A percentile compares a stretch with the other conserved stretches of the same genome.
Evolutionary conservation across 441 rosid species (phyloP).

Genomic region (Erysimum pusillum): DNA sequence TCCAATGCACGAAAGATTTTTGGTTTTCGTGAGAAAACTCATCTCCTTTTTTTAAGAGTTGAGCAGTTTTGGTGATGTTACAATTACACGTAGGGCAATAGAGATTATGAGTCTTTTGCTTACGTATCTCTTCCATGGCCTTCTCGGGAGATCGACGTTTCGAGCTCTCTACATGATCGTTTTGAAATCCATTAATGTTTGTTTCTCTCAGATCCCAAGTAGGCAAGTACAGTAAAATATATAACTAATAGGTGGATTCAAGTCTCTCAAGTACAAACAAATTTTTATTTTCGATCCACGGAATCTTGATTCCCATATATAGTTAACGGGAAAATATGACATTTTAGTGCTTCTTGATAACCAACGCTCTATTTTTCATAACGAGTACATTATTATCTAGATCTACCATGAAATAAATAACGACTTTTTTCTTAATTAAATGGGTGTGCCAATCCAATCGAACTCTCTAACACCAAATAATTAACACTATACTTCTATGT

Average conservation of each 20-base stretch:
- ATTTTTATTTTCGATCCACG: not conserved
- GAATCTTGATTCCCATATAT: not conserved
- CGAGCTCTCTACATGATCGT: not conserved
- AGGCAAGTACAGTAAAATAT: too few relatives aligned
- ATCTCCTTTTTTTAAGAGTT: not conserved
- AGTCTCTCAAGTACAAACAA: not conserved
- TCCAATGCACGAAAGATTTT: not conserved
- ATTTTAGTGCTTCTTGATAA: not conserved
- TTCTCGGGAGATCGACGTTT: not conserved
- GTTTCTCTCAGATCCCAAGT: not conserved
- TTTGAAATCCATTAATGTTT: not conserved
- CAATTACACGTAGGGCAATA: not conserved
- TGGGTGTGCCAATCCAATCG: not conserved
- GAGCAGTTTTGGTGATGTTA: not conserved
- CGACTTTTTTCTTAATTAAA: not conserved
- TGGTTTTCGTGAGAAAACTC: not conserved
- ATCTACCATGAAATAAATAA: not conserved
- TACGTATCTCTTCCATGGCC: not conserved
- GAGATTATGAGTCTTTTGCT: not conserved
- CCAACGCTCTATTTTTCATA: not conserved
- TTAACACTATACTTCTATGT: not conserved
- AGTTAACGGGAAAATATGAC: not conserved
- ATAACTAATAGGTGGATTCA: not conserved
- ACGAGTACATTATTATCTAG: too few relatives aligned
- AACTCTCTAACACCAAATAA: not conserved